phyloP scores from a whole-genome alignment of 371 early-diverging fungal species.

The Mucor lusitanicus region DNA sequence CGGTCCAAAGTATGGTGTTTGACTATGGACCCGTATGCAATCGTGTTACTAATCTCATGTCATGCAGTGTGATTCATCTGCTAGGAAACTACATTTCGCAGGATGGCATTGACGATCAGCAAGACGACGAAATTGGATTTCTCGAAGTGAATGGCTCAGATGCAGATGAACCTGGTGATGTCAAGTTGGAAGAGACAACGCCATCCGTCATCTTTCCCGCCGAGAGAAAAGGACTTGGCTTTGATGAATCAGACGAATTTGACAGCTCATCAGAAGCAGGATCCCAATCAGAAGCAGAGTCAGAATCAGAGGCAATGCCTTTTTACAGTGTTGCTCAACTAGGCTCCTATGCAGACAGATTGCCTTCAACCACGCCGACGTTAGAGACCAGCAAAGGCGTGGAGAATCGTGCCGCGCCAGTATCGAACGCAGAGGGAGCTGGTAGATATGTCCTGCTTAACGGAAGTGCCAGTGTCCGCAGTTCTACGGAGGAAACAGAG shows the following conservation, averaged over 20 bases:
- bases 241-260: conserved; percentile 6
- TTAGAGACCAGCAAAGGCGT: not conserved
- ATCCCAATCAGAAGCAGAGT: not conserved
- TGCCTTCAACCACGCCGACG: not conserved
- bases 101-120: conserved; percentile 28
- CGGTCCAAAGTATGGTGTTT: conserved; percentile 48
- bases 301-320: not conserved
- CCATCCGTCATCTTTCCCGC: not conserved
- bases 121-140: not conserved
- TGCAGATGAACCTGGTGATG: not conserved
- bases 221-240: not conserved
- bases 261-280: not conserved
- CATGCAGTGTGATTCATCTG: conserved; percentile 64
- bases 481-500: not conserved
- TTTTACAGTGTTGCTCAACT: not conserved
- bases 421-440: not conserved
- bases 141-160: not conserved
- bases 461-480: not conserved
- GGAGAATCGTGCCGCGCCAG: not conserved
- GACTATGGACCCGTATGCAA: not conserved
- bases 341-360: not conserved
- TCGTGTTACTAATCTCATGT: not conserved
- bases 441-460: not conserved
- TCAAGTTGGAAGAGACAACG: too few species aligned
- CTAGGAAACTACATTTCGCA: conserved; percentile 73